Conservation (phyloP, 345 rosid species). For the Camelina laxa region DNA sequence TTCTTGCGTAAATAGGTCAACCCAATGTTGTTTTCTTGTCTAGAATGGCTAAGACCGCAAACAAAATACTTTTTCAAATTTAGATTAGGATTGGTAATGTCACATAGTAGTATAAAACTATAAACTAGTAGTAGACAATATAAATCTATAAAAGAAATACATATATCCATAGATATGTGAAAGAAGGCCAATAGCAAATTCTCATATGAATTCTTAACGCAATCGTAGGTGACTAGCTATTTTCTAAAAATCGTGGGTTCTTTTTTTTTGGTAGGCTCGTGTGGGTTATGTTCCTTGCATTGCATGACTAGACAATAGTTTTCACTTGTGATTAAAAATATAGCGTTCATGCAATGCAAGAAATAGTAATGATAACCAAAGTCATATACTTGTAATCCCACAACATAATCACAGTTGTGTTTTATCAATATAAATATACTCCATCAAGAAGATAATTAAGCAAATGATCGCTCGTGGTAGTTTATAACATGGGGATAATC, state of each 20-base stretch:
- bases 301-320: no score
- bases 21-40: constrained; percentile 8
- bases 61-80: constrained; percentile 25
- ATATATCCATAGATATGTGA: no score
- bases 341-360: neutral
- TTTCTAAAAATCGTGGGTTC: no score
- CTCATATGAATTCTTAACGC: no score
- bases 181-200: no score
- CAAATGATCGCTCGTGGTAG: constrained; percentile 26
- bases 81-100: neutral
- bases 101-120: neutral
- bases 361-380: constrained; percentile 33
- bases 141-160: neutral
- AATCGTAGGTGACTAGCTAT: no score
- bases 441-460: constrained; percentile 24
- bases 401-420: constrained; percentile 32
- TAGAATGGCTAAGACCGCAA: neutral
- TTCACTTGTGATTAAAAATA: no score
- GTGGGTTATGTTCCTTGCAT: no score
- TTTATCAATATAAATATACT: constrained; percentile 2
- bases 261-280: no score
- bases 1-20: constrained; percentile 25
- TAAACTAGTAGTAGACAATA: neutral
- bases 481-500: neutral
- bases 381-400: constrained; percentile 33